phyloP scores from a whole-genome alignment of 495 filamentous ascomycete genomes.

The Lineolata rhizophorae region DNA sequence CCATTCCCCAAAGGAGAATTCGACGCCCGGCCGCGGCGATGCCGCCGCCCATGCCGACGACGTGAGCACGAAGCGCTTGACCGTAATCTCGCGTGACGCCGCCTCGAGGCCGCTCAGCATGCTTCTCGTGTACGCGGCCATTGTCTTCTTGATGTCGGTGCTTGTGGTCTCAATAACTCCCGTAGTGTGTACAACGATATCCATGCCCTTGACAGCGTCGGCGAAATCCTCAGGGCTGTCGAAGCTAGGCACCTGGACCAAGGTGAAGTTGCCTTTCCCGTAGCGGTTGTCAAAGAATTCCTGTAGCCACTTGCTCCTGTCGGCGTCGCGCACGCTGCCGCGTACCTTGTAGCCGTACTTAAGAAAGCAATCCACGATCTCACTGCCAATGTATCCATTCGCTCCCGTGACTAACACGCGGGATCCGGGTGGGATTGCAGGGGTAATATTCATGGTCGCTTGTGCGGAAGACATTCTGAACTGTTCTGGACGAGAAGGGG shows the following conservation, averaged over 20 bases:
- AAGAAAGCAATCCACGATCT: slow-evolving; percentile 7
- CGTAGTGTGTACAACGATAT: slow-evolving; percentile 2
- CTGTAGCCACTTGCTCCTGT: slow-evolving; percentile 7
- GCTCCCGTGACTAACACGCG: slow-evolving; percentile 8
- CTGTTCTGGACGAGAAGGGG: no score
- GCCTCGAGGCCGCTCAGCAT: slow-evolving; percentile 20
- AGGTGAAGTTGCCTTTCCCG: slow-evolving; percentile 6
- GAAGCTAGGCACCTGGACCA: slow-evolving; percentile 9
- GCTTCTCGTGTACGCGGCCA: slow-evolving; percentile 20
- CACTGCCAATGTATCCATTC: slow-evolving; percentile 8
- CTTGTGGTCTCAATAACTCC: slow-evolving; percentile 26
- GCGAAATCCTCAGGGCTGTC: slow-evolving; percentile 5
- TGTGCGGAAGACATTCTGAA: no score
- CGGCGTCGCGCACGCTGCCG: slow-evolving; percentile 6
- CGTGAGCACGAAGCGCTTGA: slow-evolving; percentile 30
- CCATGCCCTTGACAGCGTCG: slow-evolving; percentile 10
- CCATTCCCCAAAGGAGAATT: slow-evolving; percentile 15
- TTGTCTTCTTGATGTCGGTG: slow-evolving; percentile 2
- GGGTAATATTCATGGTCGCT: no score
- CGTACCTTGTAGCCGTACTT: slow-evolving; percentile 7
- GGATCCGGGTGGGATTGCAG: background rate
- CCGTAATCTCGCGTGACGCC: slow-evolving; percentile 20
- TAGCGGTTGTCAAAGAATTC: slow-evolving; percentile 7
- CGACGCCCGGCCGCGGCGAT: slow-evolving; percentile 11
- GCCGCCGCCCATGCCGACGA: slow-evolving; percentile 26